Evolutionary conservation across 1,139 yeast species (phyloP).

Genomic region (Candida sp.): DNA sequence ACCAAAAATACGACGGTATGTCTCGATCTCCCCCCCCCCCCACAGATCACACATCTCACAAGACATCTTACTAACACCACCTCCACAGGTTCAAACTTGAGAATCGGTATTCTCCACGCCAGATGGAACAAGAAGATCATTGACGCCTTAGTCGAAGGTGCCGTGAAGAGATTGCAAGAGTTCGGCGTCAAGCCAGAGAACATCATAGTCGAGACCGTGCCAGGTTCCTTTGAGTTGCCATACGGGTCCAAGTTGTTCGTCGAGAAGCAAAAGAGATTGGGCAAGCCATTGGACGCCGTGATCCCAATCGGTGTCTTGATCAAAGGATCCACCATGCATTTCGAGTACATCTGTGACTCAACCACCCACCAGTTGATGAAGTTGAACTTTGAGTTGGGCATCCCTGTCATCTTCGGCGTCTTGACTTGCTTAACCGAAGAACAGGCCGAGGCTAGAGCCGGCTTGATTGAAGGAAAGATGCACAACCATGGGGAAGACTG

Average conservation of each 20-base stretch:
- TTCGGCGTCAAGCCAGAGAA: constrained; percentile 79
- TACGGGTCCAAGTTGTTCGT: constrained; percentile 67
- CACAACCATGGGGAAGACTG: constrained; percentile 99
- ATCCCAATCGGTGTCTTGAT: constrained; percentile 95
- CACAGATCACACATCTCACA: no score
- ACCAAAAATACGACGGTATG: constrained; percentile 70
- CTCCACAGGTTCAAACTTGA: constrained; percentile 54
- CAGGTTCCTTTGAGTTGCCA: constrained; percentile 95
- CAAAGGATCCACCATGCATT: constrained; percentile 98
- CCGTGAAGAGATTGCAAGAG: constrained; percentile 57
- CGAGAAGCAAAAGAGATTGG: constrained; percentile 47
- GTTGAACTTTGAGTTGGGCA: constrained; percentile 68
- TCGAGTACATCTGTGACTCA: constrained; percentile 94
- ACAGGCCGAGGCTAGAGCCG: constrained; percentile 94
- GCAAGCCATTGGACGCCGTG: constrained; percentile 74
- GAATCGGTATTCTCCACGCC: constrained; percentile 90
- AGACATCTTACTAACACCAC: constrained; percentile 1
- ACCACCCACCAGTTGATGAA: constrained; percentile 88
- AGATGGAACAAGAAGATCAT: constrained; percentile 90
- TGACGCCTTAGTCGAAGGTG: constrained; percentile 82
- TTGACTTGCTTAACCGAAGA: constrained; percentile 93
- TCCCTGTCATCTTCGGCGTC: constrained; percentile 92
- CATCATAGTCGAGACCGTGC: constrained; percentile 83
- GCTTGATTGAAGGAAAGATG: constrained; percentile 71
- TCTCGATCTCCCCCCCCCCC: no score